A percentile compares a stretch with the other conserved stretches of the same genome.
phyloP scores from a whole-genome alignment of 805 yeast genomes.

The Starmerella potacharoeniae region DNA sequence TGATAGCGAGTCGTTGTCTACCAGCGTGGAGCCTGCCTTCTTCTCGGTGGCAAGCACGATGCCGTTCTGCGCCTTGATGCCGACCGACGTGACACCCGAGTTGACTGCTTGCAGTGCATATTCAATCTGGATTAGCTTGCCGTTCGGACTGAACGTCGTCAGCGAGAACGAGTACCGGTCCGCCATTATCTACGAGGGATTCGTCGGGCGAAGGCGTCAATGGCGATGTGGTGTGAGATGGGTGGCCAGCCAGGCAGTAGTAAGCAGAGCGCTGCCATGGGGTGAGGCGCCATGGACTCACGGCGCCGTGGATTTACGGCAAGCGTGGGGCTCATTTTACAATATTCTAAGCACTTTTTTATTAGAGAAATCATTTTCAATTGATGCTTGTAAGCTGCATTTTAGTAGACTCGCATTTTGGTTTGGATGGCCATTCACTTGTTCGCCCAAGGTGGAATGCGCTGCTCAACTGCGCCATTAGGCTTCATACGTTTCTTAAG shows the following conservation, averaged over 20 bases:
- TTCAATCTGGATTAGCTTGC: constrained; percentile 94
- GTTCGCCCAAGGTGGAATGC: too few species aligned
- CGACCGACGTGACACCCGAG: constrained; percentile 94
- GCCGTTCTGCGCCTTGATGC: constrained; percentile 90
- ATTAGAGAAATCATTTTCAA: too few species aligned
- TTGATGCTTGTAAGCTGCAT: too few species aligned
- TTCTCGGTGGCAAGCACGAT: constrained; percentile 94
- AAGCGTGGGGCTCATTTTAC: too few species aligned
- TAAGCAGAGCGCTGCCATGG: background rate
- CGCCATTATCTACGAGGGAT: constrained; percentile 49
- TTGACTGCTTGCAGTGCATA: constrained; percentile 95
- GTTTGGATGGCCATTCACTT: too few species aligned
- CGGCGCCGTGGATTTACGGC: too few species aligned
- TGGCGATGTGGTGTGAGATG: background rate
- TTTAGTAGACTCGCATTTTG: too few species aligned
- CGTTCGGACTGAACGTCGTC: constrained; percentile 96
- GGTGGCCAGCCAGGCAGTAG: background rate
- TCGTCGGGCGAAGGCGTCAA: background rate
- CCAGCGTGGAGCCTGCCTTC: constrained; percentile 68
- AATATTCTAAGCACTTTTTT: too few species aligned
- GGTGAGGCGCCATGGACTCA: background rate
- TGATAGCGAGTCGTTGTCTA: constrained; percentile 59
- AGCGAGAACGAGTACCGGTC: constrained; percentile 96
- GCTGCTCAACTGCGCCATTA: too few species aligned
- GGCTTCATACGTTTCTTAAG: too few species aligned